Base-by-base conservation (phyloP, 441 rosid species). In the Omphalea diandra region DNA sequence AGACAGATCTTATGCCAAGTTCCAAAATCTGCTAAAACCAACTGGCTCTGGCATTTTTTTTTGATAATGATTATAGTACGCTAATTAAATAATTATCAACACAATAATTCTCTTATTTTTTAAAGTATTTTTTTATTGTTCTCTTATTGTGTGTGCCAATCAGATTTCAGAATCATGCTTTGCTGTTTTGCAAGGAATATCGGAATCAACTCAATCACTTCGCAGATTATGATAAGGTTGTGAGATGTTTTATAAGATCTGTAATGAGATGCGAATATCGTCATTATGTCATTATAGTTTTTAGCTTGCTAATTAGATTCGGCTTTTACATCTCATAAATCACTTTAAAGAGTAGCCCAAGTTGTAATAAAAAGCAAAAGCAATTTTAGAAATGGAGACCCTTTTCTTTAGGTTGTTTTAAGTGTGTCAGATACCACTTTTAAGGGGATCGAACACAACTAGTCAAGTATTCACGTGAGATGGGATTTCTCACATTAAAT, bases 201-300 rank as follows among this genome's bases (percentile, higher is more conserved):
- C 36, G 29, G 40, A 64, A 64, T 46, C 68, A 64, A 43, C 36
- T 46, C 68, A 46, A 64, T 64, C 68, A 64, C 68, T 64, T 64
- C 40, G 9, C 18, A n/a, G 18, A 31, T 46, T 24, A 44, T 44
- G 67, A 64, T 46, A 44, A 46, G 35, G 38, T 20, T 8, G 41
- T 33, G 24, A 57, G n/a, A 12, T 62, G 27, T 12, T 44, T 26
- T 46, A 7, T 17, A 3, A 18, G 18, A 52, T 20, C 32, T 49
- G 3, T 65, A 31, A 46, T 20, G 69, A 58, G 44, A 18, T 29
- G 58, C 58, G 44, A 31, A 4, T 49, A 3, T 58, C 69, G 69
- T 65, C 69, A 65, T 20, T 59, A 8, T 3, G 15, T 29, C 2
- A 64, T 63, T 14, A 20, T 22, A 0, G 8, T 10, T 22, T 49